A percentile compares a stretch with the other conserved stretches of the same genome.
phyloP scores from a whole-genome alignment of 495 filamentous ascomycete genomes.

The Xylaria bambusicola region DNA sequence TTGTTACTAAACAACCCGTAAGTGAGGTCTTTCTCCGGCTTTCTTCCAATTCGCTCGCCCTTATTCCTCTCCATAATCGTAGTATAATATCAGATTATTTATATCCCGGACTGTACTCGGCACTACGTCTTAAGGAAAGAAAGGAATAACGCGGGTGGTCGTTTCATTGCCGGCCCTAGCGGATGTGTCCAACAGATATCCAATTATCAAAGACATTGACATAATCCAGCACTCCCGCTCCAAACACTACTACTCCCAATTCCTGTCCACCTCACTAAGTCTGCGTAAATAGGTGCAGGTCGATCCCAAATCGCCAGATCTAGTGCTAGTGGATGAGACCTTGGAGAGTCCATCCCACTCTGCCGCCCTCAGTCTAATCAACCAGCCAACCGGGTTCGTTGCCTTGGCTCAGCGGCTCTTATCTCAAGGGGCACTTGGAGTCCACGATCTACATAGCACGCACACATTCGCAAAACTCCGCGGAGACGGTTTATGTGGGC shows the following conservation, averaged over 20 bases:
- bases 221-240: neutral
- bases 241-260: too few species aligned
- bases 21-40: neutral
- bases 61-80: neutral
- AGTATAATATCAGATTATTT: neutral
- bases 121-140: too few species aligned
- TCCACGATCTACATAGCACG: slow-evolving; percentile 25
- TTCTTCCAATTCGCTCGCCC: neutral
- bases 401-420: neutral
- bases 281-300: neutral
- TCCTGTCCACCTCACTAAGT: too few species aligned
- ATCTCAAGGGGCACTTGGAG: slow-evolving; percentile 16
- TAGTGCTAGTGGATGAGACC: neutral
- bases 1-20: too few species aligned
- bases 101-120: too few species aligned
- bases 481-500: slow-evolving; percentile 26
- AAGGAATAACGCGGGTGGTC: too few species aligned
- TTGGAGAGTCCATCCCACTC: neutral
- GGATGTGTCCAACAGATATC: too few species aligned
- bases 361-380: neutral
- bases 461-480: slow-evolving; percentile 24
- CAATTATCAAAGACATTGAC: neutral
- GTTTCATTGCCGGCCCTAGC: too few species aligned
- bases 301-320: neutral
- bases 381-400: slow-evolving; percentile 1